Base-by-base conservation (phyloP, 1,284 basidiomycete species). In the Amylostereum areolatum region DNA sequence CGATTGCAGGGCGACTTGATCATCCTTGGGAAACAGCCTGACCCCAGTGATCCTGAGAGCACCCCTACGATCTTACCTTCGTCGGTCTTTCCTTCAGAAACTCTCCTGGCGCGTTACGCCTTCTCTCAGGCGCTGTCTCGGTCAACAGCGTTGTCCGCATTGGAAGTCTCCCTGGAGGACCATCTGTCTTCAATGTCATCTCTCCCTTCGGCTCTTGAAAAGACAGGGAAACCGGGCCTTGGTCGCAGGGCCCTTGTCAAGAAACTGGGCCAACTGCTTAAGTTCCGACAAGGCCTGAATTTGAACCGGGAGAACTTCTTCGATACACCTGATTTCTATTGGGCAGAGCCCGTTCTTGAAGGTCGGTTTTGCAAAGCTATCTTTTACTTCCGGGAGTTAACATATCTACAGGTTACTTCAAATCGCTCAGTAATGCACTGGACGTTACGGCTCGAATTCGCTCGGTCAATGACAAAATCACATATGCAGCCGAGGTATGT, bases 271-370 rank as follows among this genome's bases (percentile, higher is more conserved):
- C 82, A 89, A 62, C 72, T 96, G 49, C 82, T 96, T 78, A 87
- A 85, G 58, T 89, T 95, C 60, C 77, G 92, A 43, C 92, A 95
- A 70, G 85, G 88, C 3, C 72, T 94, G 32, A 95, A 93, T 60
- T 78, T 94, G 40, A 89, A 89, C 56, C 77, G 89, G 46, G 90
- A 93, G 59, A 93, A 92, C 53, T 88, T 92, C 63, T 85, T 85
- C 46, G 92, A 94, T 60, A 87, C 88, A 0, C 92, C 92, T 0
- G 85, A 93, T 67, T 85, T 94, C 51, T 96, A 94, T 64, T 95
- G 92, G 92, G 79, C 85, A 27, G 90, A 94, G 62, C 90, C 92
- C 1, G 87, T 86, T 56, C 74, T 96, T 3, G 92, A 95, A 72
- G 74, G 89, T 85, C 56, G 42, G 78, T 57, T 4, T 11, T 37